Conservation (phyloP, 257 asterid species). For the Rubia yunnanensis region DNA sequence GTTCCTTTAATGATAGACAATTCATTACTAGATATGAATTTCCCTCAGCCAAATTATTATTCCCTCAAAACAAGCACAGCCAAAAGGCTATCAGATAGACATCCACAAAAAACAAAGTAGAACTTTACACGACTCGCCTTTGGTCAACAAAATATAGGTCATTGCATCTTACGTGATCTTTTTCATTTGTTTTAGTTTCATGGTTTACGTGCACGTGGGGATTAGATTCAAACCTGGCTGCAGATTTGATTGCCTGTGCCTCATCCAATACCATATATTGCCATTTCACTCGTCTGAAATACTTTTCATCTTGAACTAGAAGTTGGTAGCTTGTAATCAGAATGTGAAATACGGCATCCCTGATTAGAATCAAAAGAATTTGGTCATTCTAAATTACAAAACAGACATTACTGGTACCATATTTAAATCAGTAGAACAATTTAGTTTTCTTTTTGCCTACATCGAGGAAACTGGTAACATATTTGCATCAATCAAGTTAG, state of each 20-base stretch:
- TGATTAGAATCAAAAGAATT: slow-evolving; percentile 24
- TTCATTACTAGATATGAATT: neutral
- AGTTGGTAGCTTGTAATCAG: slow-evolving; percentile 96
- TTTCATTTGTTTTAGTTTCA: neutral
- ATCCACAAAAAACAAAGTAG: neutral
- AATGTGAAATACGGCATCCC: slow-evolving; percentile 97
- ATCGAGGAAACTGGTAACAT: neutral
- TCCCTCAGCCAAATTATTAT: neutral
- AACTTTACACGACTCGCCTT: neutral
- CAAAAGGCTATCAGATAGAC: neutral
- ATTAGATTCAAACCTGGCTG: slow-evolving; percentile 53
- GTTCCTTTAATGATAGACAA: neutral
- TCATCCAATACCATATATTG: slow-evolving; percentile 99
- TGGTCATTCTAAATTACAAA: slow-evolving; percentile 9
- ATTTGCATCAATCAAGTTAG: neutral
- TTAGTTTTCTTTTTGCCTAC: neutral
- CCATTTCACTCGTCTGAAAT: slow-evolving; percentile 94
- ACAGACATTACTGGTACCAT: neutral
- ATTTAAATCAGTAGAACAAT: neutral
- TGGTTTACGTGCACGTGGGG: neutral
- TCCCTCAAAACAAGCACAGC: neutral
- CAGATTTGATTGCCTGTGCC: slow-evolving; percentile 97
- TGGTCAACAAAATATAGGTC: neutral
- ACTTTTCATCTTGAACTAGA: slow-evolving; percentile 83
- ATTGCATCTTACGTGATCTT: neutral